phyloP scores from a whole-genome alignment of 176 grass and related monocot species.

The Carex scoparia region DNA sequence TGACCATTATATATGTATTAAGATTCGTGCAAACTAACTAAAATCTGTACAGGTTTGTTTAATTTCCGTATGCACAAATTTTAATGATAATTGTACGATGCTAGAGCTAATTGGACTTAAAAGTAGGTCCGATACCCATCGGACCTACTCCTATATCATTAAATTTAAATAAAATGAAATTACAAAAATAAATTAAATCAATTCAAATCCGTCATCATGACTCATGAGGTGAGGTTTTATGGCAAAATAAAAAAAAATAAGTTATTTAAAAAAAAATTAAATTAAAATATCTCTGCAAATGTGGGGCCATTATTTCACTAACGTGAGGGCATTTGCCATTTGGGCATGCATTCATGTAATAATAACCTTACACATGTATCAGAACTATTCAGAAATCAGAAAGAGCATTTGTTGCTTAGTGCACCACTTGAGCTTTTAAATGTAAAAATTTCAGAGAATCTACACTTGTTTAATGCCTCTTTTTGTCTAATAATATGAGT shows the following conservation, averaged over 20 bases:
- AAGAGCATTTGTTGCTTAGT: slow-evolving; percentile 40
- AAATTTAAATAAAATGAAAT: neutral
- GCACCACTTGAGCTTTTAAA: slow-evolving; percentile 53
- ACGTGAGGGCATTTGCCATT: slow-evolving; percentile 24
- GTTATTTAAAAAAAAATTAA: no score
- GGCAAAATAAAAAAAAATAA: neutral
- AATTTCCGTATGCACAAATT: no score
- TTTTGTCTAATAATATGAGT: slow-evolving; percentile 14
- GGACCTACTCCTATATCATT: no score
- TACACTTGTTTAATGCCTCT: slow-evolving; percentile 30
- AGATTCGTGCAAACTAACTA: no score
- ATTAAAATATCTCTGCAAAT: neutral
- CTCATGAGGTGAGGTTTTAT: neutral
- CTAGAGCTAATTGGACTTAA: no score
- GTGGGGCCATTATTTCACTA: slow-evolving; percentile 47
- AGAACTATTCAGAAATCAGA: no score
- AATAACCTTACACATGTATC: slow-evolving; percentile 36
- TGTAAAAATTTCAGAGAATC: slow-evolving; percentile 41
- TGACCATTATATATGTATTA: no score
- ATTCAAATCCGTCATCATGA: neutral
- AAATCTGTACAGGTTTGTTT: no score
- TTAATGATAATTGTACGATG: no score
- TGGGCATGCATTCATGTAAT: slow-evolving; percentile 29
- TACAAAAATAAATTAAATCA: no score
- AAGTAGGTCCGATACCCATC: no score